Conservation (phyloP, 345 rosid species). For the Physaria fendleri region DNA sequence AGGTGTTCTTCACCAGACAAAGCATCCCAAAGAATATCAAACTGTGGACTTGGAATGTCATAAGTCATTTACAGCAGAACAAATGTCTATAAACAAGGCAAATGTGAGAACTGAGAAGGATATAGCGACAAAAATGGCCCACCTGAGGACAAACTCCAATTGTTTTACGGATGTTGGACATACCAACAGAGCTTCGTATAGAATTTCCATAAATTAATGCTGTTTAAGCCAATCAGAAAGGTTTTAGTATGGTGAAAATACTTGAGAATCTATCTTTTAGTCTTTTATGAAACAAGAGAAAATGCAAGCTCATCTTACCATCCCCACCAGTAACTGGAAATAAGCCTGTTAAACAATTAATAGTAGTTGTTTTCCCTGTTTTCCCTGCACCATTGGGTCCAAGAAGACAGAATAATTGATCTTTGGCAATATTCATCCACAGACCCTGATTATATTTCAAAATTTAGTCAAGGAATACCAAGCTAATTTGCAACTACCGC, state of each 20-base stretch:
- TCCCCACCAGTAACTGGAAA: conserved; percentile 77
- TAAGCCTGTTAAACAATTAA: conserved; percentile 80
- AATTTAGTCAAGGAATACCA: background rate
- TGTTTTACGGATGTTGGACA: conserved; percentile 70
- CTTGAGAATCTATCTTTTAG: too few species aligned
- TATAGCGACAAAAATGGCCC: background rate
- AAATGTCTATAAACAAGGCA: background rate
- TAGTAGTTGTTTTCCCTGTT: conserved; percentile 91
- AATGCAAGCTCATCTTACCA: conserved; percentile 41
- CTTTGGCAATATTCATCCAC: conserved; percentile 77
- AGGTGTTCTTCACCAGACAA: conserved; percentile 83
- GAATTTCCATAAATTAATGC: conserved; percentile 75
- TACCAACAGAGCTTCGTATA: conserved; percentile 66
- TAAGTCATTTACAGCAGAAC: conserved; percentile 8
- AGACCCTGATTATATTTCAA: conserved; percentile 43
- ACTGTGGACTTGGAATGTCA: conserved; percentile 34
- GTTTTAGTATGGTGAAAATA: background rate
- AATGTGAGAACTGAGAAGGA: background rate
- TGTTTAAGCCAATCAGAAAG: conserved; percentile 30
- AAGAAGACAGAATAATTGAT: conserved; percentile 88
- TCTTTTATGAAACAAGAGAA: background rate
- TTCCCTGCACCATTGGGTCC: conserved; percentile 98
- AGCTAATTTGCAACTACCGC: background rate
- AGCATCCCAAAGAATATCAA: conserved; percentile 90
- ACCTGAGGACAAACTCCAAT: conserved; percentile 99